A percentile compares a stretch with the other conserved stretches of the same genome.
These are phyloP conservation scores for Termitomyces sp. DNA, from an alignment of 1,284 basidiomycete species.

Conservation along the genomic window DNA sequence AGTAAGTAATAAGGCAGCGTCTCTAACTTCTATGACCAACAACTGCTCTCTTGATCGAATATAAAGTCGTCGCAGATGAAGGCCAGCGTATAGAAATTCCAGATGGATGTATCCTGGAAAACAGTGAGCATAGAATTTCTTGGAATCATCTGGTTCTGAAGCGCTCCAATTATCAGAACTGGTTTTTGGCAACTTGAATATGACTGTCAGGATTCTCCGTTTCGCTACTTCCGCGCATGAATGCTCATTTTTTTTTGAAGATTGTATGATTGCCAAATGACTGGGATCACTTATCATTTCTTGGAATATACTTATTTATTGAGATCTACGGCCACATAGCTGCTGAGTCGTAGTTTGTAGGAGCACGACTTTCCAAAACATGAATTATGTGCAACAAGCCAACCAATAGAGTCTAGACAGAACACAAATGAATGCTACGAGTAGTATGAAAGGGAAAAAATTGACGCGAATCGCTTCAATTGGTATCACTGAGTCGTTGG, in stretches of 20 bases:
- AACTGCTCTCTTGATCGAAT: slow-evolving; percentile 3
- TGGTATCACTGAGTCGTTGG: slow-evolving; percentile 5
- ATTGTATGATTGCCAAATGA: background rate
- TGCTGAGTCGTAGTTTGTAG: background rate
- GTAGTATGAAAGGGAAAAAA: background rate
- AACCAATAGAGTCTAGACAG: slow-evolving; percentile 9
- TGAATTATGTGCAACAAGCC: slow-evolving; percentile 8
- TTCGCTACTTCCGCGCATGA: background rate
- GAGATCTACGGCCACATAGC: background rate
- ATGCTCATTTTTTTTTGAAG: background rate
- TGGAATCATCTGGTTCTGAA: background rate
- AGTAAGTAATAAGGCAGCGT: slow-evolving; percentile 32
- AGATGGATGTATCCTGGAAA: slow-evolving; percentile 91
- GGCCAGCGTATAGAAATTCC: slow-evolving; percentile 94
- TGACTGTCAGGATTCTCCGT: slow-evolving; percentile 43
- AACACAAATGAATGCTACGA: slow-evolving; percentile 1
- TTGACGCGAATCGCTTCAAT: background rate
- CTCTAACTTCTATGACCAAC: background rate
- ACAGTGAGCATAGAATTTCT: slow-evolving; percentile 45
- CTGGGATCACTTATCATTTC: background rate
- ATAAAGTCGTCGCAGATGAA: slow-evolving; percentile 71
- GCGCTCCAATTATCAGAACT: slow-evolving; percentile 31
- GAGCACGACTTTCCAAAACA: background rate
- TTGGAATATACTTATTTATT: background rate
- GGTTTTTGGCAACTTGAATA: slow-evolving; percentile 61